Evolutionary conservation across 257 asterid species (phyloP).

Genomic region (Jacaranda mimosifolia): DNA sequence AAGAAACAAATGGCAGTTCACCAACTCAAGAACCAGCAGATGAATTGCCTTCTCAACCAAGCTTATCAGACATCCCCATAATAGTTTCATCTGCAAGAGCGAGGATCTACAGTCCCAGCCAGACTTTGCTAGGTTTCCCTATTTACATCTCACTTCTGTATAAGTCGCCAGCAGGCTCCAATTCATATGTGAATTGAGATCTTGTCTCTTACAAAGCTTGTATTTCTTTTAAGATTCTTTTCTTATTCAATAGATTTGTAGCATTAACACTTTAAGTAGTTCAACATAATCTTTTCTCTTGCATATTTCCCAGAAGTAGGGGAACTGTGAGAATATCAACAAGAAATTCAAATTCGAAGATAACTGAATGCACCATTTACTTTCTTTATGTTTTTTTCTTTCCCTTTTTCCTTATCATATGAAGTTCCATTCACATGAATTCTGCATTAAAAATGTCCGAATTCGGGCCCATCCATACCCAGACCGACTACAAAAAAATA

Average conservation of each 20-base stretch:
- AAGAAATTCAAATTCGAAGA: slow-evolving; percentile 17
- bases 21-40: slow-evolving; percentile 36
- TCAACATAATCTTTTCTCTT: background rate
- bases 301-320: background rate
- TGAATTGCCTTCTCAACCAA: slow-evolving; percentile 35
- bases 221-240: background rate
- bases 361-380: background rate
- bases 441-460: background rate
- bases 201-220: background rate
- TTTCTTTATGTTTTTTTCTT: background rate
- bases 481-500: background rate
- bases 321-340: background rate
- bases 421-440: background rate
- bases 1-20: slow-evolving; percentile 36
- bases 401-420: background rate
- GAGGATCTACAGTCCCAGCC: background rate
- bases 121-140: slow-evolving; percentile 32
- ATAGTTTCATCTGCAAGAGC: slow-evolving; percentile 27
- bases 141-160: slow-evolving; percentile 12
- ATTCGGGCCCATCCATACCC: background rate
- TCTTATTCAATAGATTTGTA: background rate
- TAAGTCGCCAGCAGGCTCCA: background rate
- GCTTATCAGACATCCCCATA: slow-evolving; percentile 25
- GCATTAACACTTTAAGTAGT: slow-evolving; percentile 3
- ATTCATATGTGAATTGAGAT: background rate